Percentiles rank a stretch among this genome's conserved stretches.
phyloP scores from a whole-genome alignment of 2,329 filamentous ascomycete species.

The Arthroderma sp. region DNA sequence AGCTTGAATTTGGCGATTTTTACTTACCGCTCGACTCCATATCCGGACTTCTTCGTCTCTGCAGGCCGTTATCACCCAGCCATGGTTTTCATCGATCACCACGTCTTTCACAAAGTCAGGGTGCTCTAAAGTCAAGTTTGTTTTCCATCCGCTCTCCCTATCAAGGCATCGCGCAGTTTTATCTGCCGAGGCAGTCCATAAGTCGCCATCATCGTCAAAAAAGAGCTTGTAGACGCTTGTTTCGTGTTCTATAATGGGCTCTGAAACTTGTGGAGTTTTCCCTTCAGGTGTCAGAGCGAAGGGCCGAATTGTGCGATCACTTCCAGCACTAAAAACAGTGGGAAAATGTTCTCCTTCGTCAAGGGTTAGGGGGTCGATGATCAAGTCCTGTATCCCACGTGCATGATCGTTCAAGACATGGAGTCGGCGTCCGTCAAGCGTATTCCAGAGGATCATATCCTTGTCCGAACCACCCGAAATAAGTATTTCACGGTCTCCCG shows the following conservation, averaged over 20 bases:
- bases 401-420: conserved; percentile 66
- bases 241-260: conserved; percentile 63
- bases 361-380: conserved; percentile 54
- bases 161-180: conserved; percentile 72
- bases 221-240: conserved; percentile 75
- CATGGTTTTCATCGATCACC: conserved; percentile 51
- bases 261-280: conserved; percentile 43
- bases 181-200: conserved; percentile 91
- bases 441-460: conserved; percentile 74
- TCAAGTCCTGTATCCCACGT: conserved; percentile 67
- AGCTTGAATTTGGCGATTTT: neutral
- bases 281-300: conserved; percentile 32
- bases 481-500: conserved; percentile 50
- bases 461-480: conserved; percentile 67
- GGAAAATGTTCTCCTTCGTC: conserved; percentile 27
- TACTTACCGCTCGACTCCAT: conserved; percentile 54
- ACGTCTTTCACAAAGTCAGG: conserved; percentile 85
- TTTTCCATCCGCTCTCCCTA: conserved; percentile 52
- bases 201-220: conserved; percentile 59
- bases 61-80: conserved; percentile 76
- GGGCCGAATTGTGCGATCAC: conserved; percentile 63
- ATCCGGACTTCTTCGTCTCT: conserved; percentile 84
- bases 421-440: conserved; percentile 51
- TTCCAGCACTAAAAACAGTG: conserved; percentile 65
- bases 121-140: conserved; percentile 61